A percentile compares a stretch with the other conserved stretches of the same genome.
These are phyloP conservation scores for Phytophthora aleatoria DNA, from an alignment of 352 stramenopile genomes.

Conservation along the genomic window DNA sequence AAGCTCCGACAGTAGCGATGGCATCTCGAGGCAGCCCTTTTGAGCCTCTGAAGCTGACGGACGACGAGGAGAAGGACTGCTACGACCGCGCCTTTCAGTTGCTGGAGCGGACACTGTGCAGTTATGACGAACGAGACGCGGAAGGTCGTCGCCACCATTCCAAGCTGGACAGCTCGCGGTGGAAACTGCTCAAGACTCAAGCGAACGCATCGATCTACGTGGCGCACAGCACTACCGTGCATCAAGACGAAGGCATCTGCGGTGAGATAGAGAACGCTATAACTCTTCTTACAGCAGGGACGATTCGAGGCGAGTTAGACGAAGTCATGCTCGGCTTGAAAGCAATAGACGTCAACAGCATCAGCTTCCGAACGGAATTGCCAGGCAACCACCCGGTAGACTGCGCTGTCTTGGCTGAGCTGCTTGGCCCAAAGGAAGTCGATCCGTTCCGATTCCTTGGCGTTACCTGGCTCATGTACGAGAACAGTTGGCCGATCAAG, in stretches of 20 bases:
- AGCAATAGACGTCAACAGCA: constrained; percentile 13
- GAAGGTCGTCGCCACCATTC: constrained; percentile 17
- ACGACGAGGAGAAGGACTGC: constrained; percentile 19
- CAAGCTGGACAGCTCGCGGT: constrained; percentile 21
- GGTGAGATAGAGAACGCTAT: constrained; percentile 23
- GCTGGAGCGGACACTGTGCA: constrained; percentile 33
- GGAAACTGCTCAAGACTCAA: constrained; percentile 36
- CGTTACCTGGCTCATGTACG: constrained; percentile 38
- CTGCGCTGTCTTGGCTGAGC: constrained; percentile 27
- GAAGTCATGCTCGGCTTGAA: constrained; percentile 36
- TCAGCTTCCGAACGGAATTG: constrained; percentile 28
- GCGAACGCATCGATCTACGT: constrained; percentile 28
- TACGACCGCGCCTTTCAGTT: constrained; percentile 30
- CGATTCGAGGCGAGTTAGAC: constrained; percentile 28
- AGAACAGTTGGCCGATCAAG: constrained; percentile 30
- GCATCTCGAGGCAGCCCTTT: constrained; percentile 13
- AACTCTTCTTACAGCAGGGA: constrained; percentile 23
- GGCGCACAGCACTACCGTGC: constrained; percentile 5
- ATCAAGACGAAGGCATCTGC: constrained; percentile 4
- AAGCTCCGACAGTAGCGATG: constrained; percentile 1
- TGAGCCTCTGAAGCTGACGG: constrained; percentile 12
- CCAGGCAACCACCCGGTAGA: constrained; percentile 14
- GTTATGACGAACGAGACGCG: constrained; percentile 20
- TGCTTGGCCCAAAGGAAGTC: constrained; percentile 28
- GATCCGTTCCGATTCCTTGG: constrained; percentile 45